Base-by-base conservation (phyloP, 805 yeast genomes). In the Kazachstania africana region DNA sequence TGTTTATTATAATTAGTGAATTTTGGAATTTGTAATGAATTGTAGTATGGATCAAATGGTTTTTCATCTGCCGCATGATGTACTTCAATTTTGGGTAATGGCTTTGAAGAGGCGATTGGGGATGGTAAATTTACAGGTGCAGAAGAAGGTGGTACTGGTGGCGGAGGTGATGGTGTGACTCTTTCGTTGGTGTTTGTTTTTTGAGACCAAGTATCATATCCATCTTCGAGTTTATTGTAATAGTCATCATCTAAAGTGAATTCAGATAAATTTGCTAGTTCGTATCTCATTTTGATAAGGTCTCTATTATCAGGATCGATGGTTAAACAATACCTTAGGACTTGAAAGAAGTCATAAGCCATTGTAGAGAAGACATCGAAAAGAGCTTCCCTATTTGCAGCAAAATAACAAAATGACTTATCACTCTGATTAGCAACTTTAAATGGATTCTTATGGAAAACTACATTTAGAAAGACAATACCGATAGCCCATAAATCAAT, bases 401-500 rank as follows among this genome's bases (percentile, higher is more conserved):
- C 87, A 62, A 81, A 87, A 57, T 83, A 87, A 45, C 80, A 60
- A 54, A 85, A 87, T 31, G 87, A 61, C 48, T 80, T 81, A 58
- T 85, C 96, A 12, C 76, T 65, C 46, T 76, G 74, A 43, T 77
- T 73, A 4, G 95, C 95, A 12, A 77, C 76, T 41, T 70, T 72
- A 56, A 85, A 85, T 3, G 95, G 95, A 52, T 80, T 79, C 48
- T 83, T 78, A 32, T 80, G 91, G 60, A 85, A 85, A n/a, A 85
- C 79, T 34, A 81, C 65, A 43, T 88, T 85, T 46, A 85, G 60
- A 36, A 85, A 63, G 27, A 84, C 81, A 36, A 85, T 75, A 18
- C 95, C 96, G 37, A 81, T 59, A 1, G 95, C 76, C 96, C 96
- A 85, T 29, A 85, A 63, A 57, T 85, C 95, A 31, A 80, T 78